Conservation (phyloP, 2,329 filamentous ascomycete genomes). For the Arthroderma uncinatum region DNA sequence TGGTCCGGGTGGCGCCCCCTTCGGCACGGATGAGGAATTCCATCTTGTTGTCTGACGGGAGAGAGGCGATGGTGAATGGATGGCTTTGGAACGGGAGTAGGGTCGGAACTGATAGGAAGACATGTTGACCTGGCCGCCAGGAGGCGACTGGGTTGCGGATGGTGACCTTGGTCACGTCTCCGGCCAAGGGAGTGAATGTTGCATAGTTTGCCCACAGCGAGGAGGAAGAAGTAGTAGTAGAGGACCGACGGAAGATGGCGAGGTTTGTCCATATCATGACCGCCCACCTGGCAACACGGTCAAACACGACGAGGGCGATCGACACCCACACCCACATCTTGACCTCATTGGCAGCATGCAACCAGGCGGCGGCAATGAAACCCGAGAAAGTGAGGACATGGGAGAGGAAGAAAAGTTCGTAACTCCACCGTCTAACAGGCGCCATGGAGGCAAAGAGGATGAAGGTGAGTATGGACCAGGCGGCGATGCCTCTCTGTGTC, state of each 20-base stretch:
- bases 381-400: slow-evolving; percentile 43
- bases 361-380: slow-evolving; percentile 39
- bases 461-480: slow-evolving; percentile 43
- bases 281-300: slow-evolving; percentile 31
- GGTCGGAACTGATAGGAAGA: slow-evolving; percentile 49
- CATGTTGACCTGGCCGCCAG: slow-evolving; percentile 54
- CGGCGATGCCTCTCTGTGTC: slow-evolving; percentile 42
- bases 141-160: slow-evolving; percentile 44
- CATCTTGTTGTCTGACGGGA: slow-evolving; percentile 45
- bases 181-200: slow-evolving; percentile 41
- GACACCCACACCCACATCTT: slow-evolving; percentile 39
- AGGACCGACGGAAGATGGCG: slow-evolving; percentile 27
- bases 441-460: slow-evolving; percentile 42
- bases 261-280: slow-evolving; percentile 33
- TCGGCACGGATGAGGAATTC: slow-evolving; percentile 48
- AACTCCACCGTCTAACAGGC: slow-evolving; percentile 39
- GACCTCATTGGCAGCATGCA: slow-evolving; percentile 38
- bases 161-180: slow-evolving; percentile 46
- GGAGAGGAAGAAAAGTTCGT: slow-evolving; percentile 46
- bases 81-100: slow-evolving; percentile 50
- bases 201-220: slow-evolving; percentile 33
- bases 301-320: slow-evolving; percentile 37
- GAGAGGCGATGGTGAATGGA: slow-evolving; percentile 52
- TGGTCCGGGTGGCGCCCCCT: slow-evolving; percentile 41
- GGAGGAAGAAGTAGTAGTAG: slow-evolving; percentile 12